Evolutionary conservation across 2,329 filamentous ascomycete genomes (phyloP), one percentile per base, ranked within the genome.

Genomic region (Talaromyces sp.): DNA sequence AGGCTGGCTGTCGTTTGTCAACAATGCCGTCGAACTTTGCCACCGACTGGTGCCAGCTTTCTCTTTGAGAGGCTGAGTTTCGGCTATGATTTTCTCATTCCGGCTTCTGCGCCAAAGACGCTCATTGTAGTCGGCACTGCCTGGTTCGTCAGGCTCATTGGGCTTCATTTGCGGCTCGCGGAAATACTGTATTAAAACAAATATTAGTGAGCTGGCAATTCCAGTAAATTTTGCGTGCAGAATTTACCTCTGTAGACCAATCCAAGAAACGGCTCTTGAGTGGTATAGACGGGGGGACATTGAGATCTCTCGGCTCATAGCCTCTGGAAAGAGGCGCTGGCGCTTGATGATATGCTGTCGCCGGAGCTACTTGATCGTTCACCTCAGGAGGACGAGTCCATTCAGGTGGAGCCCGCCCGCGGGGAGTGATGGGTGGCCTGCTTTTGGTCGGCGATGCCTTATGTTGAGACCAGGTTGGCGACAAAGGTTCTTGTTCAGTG

Each of bases 101-200:
- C 94, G 87, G 57, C 91, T 89, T 61, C 94, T 84, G 62, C 93
- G 83, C 94, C 94, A 99, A 2, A 99, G 79, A 15, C 94, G 86
- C 69, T 94, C 88, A 66, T 99, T 99, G 75, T 97, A 99, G 72
- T 97, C 92, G 15, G 89, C 89, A 68, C 91, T 97, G 35, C 94
- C 94, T 13, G 94, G 94, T 69, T 99, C 94, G 66, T 99, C 94
- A 22, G 92, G 89, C 71, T 99, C 94, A 59, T 89, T 92, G 2
- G 91, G 88, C 70, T 94, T 95, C 94, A 99, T 97, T 74, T 99
- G 94, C 33, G 94, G 94, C 72, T 97, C 92, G 31, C 92, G 89
- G 80, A 97, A 99, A 72, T 99, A 97, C 73, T 86, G 61, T 31
- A 40, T 58, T 22, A 66, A 53, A 17, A 25, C 13, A 3, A 28